Evolutionary conservation across 345 rosid species (phyloP).

Genomic region (Iberis pinnata): DNA sequence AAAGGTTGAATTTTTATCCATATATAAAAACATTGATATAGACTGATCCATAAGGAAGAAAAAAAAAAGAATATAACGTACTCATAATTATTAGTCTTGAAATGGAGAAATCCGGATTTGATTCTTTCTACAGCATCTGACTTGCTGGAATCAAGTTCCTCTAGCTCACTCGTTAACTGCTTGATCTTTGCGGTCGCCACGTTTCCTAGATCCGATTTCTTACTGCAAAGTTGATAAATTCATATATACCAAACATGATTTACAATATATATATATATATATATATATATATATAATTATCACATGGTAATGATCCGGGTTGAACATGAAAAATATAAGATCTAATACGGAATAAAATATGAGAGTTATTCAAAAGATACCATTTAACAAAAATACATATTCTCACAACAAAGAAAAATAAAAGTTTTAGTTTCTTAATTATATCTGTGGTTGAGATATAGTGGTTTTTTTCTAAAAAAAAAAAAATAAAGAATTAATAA

Average conservation of each 20-base stretch:
- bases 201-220: conserved; percentile 49
- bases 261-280: too few relatives aligned
- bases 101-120: conserved; percentile 62
- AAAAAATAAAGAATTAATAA: too few relatives aligned
- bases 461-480: too few relatives aligned
- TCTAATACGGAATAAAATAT: too few relatives aligned
- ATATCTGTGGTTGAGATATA: too few relatives aligned
- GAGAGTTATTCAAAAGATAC: too few relatives aligned
- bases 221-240: conserved; percentile 33
- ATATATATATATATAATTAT: too few relatives aligned
- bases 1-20: neutral
- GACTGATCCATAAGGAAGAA: neutral
- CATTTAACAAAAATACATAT: too few relatives aligned
- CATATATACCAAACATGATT: neutral
- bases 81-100: conserved; percentile 75
- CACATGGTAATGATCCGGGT: too few relatives aligned
- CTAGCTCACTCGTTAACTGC: conserved; percentile 65
- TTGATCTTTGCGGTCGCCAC: conserved; percentile 73
- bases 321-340: too few relatives aligned
- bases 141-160: conserved; percentile 35
- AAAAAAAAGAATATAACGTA: conserved; percentile 30
- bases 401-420: too few relatives aligned
- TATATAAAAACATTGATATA: neutral
- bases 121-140: conserved; percentile 53
- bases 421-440: too few relatives aligned